Evolutionary conservation across 2,329 filamentous ascomycete species (phyloP).

Genomic region (Fusarium drepaniforme): DNA sequence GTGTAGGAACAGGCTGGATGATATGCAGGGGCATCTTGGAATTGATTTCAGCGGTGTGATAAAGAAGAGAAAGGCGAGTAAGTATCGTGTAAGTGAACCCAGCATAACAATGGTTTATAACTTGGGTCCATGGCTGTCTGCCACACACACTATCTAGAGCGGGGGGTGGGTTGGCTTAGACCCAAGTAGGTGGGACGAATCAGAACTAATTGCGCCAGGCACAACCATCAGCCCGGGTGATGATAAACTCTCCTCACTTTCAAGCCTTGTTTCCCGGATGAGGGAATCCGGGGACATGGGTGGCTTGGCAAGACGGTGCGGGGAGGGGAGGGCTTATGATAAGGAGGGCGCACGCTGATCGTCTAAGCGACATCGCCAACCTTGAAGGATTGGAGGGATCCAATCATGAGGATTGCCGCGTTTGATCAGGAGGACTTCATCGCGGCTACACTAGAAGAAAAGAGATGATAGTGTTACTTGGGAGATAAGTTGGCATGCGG

Average conservation of each 20-base stretch:
- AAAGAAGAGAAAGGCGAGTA: too few species aligned
- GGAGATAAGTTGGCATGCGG: not conserved
- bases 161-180: not conserved
- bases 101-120: not conserved
- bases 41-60: not conserved
- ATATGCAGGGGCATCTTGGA: not conserved
- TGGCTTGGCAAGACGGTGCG: not conserved
- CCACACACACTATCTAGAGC: not conserved
- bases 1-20: not conserved
- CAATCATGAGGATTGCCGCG: constrained; percentile 1
- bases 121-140: not conserved
- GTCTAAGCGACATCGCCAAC: not conserved
- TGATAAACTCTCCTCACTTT: not conserved
- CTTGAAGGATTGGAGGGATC: not conserved
- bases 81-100: not conserved
- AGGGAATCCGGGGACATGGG: not conserved
- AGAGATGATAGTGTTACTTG: not conserved
- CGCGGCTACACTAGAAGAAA: not conserved
- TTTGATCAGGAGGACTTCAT: not conserved
- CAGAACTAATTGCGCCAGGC: not conserved
- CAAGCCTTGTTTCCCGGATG: not conserved
- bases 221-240: not conserved
- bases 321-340: not conserved
- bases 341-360: not conserved
- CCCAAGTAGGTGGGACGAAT: not conserved